A percentile compares a stretch with the other conserved stretches of the same genome.
These are phyloP conservation scores for Hortiboletus rubellus DNA, from an alignment of 1,284 basidiomycete species.

Conservation along the genomic window DNA sequence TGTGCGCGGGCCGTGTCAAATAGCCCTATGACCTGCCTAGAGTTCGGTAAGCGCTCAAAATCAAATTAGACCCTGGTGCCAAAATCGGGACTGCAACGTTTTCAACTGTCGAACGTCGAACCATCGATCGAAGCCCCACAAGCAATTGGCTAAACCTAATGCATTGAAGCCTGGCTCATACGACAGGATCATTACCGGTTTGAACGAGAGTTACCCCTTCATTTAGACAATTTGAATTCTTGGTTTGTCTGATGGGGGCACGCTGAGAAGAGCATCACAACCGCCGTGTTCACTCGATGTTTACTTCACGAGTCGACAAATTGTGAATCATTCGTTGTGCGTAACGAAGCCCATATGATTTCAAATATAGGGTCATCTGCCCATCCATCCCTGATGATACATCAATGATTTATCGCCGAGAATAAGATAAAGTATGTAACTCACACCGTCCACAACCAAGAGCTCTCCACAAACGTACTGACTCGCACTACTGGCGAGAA, in stretches of 20 bases:
- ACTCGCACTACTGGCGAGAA: conserved; percentile 82
- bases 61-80: neutral
- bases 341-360: neutral
- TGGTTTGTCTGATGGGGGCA: conserved; percentile 10
- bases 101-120: neutral
- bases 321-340: conserved; percentile 1
- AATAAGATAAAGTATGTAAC: conserved; percentile 21
- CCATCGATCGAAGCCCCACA: neutral
- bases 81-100: neutral
- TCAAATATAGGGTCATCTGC: conserved; percentile 40
- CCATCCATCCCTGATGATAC: conserved; percentile 61
- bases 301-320: neutral
- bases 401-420: conserved; percentile 16
- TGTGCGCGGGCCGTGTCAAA: conserved; percentile 10
- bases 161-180: neutral
- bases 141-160: conserved; percentile 1
- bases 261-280: conserved; percentile 19
- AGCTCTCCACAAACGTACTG: conserved; percentile 92
- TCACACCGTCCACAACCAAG: conserved; percentile 73
- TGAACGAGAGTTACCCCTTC: neutral
- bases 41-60: neutral
- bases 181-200: conserved; percentile 4
- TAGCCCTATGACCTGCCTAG: neutral
- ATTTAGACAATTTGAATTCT: conserved; percentile 17
- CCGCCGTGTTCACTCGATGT: conserved; percentile 4